A percentile compares a stretch with the other conserved stretches of the same genome.
Evolutionary conservation across 2,329 filamentous ascomycete genomes (phyloP).

Genomic region (Tolypocladium ovalisporum): DNA sequence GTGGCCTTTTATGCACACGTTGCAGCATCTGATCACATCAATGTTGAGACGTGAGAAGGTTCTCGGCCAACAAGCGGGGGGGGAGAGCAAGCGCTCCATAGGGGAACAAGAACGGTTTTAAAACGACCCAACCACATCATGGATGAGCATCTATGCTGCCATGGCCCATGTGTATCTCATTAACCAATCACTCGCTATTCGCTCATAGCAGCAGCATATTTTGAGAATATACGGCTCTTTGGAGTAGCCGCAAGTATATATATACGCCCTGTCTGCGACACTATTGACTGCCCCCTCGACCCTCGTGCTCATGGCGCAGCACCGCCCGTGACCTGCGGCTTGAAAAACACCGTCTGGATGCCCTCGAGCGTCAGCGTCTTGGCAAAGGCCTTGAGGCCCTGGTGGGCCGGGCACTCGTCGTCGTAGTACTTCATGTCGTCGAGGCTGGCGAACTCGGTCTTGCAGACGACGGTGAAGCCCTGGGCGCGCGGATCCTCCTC

Average conservation of each 20-base stretch:
- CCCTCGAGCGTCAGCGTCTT: constrained; percentile 22
- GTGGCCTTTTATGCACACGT: background rate
- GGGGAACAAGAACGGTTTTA: too few species aligned
- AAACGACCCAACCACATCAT: too few species aligned
- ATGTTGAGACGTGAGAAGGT: background rate
- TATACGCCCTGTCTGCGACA: background rate
- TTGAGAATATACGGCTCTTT: background rate
- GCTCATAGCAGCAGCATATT: background rate
- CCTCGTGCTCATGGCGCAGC: background rate
- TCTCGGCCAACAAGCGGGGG: background rate
- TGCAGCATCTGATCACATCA: background rate
- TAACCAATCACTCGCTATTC: too few species aligned
- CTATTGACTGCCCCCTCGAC: background rate
- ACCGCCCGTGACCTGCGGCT: constrained; percentile 15
- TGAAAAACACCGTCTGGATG: constrained; percentile 29
- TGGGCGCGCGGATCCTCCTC: constrained; percentile 48
- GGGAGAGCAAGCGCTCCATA: background rate
- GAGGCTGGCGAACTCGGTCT: constrained; percentile 50
- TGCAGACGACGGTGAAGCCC: constrained; percentile 54
- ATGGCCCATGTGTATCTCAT: too few species aligned
- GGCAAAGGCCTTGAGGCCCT: constrained; percentile 25
- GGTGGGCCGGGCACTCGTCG: constrained; percentile 33
- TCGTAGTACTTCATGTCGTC: constrained; percentile 66
- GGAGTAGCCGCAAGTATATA: too few species aligned
- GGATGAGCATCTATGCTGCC: too few species aligned